These are phyloP conservation scores for Penicillium fimorum DNA, from an alignment of 495 filamentous ascomycete genomes.

Conservation along the genomic window DNA sequence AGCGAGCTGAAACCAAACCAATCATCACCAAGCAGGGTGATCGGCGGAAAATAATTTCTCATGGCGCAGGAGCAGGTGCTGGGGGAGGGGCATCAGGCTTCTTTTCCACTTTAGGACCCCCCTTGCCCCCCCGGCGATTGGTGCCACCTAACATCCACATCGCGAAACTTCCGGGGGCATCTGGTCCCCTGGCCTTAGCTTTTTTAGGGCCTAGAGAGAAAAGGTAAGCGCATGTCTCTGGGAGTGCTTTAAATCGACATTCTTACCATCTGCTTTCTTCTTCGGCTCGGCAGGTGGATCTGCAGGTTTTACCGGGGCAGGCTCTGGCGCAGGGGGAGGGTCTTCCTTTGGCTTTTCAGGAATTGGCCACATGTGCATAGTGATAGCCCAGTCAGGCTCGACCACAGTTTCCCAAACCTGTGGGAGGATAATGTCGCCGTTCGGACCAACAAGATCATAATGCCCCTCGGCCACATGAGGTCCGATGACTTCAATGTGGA, in stretches of 20 bases:
- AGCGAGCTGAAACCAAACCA: not conserved
- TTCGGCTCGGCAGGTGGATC: slow-evolving; percentile 27
- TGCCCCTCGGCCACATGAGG: slow-evolving; percentile 80
- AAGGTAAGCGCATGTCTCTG: slow-evolving; percentile 7
- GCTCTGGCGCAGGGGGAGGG: slow-evolving; percentile 31
- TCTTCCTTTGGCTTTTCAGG: slow-evolving; percentile 54
- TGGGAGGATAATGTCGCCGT: slow-evolving; percentile 85
- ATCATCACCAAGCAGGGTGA: not conserved
- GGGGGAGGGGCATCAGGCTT: slow-evolving; percentile 31
- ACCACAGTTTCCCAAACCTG: slow-evolving; percentile 84
- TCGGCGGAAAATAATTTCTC: not conserved
- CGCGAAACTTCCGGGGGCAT: slow-evolving; percentile 29
- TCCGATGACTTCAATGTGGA: slow-evolving; percentile 79
- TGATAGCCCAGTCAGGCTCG: slow-evolving; percentile 84
- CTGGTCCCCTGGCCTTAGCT: slow-evolving; percentile 15
- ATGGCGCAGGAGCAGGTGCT: slow-evolving; percentile 17
- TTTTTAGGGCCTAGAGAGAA: slow-evolving; percentile 28
- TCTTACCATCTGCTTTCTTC: slow-evolving; percentile 40
- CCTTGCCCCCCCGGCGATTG: slow-evolving; percentile 25
- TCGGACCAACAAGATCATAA: slow-evolving; percentile 80
- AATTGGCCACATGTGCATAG: slow-evolving; percentile 98
- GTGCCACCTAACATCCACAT: slow-evolving; percentile 39
- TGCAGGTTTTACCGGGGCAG: slow-evolving; percentile 24
- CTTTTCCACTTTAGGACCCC: slow-evolving; percentile 39
- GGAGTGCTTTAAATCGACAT: not conserved